A percentile compares a stretch with the other conserved stretches of the same genome.
Conservation (phyloP, 2,329 filamentous ascomycete species). For the Stromatinia cepivora region DNA sequence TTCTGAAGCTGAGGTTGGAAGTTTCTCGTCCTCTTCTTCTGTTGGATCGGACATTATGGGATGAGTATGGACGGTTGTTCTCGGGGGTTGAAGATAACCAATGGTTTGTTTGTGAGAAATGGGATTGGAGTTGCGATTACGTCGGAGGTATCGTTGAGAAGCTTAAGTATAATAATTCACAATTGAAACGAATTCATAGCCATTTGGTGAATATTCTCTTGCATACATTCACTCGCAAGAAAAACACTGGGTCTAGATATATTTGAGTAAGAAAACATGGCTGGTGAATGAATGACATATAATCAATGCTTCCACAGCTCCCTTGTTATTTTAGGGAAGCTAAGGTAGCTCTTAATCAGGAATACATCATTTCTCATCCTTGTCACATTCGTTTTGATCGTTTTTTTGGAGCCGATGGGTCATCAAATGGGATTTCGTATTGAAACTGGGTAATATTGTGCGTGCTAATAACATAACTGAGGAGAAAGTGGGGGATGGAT, state of each 20-base stretch:
- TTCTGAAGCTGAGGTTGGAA: background rate
- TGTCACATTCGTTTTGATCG: background rate
- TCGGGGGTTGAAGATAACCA: background rate
- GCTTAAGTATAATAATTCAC: background rate
- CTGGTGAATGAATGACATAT: background rate
- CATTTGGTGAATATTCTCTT: background rate
- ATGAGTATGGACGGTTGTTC: background rate
- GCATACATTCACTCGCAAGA: background rate
- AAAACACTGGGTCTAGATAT: background rate
- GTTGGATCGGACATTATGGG: constrained; percentile 2
- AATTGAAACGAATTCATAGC: background rate
- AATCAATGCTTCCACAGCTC: background rate
- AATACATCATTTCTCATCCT: background rate
- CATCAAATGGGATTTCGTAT: background rate
- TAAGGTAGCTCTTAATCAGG: background rate
- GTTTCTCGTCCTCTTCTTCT: constrained; percentile 4
- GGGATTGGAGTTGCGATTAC: background rate
- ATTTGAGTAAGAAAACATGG: background rate
- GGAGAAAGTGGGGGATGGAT: constrained; percentile 7
- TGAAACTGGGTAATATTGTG: background rate
- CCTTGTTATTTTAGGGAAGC: background rate
- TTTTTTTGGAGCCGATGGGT: background rate
- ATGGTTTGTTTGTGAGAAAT: background rate
- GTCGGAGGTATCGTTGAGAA: background rate
- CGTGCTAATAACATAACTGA: background rate